Evolutionary conservation across 495 filamentous ascomycete species (phyloP), one percentile per base, ranked within the genome.

Genomic region (Neurospora tetraspora): DNA sequence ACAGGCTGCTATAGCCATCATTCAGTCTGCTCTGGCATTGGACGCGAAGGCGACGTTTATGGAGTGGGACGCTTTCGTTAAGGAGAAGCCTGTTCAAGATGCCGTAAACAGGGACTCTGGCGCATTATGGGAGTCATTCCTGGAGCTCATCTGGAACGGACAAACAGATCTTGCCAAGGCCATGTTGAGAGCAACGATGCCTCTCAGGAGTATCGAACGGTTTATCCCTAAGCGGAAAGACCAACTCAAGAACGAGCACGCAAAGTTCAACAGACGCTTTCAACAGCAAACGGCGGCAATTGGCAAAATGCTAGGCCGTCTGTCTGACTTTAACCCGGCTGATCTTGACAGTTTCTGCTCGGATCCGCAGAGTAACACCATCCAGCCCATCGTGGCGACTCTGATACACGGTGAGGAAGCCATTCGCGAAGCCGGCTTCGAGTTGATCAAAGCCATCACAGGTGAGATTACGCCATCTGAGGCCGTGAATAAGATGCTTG

Each of bases 391-490:
- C 69, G 85, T 94, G 18, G 86, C 90, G 6, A 84, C 90, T 5
- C 86, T 96, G 9, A 90, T 93, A 84, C 72, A 90, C 87, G 74
- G 84, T 36, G 89, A 95, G 71, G 80, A 89, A 7, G 85, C 88
- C 69, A 89, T 92, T 69, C 91, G 91, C 71, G 89, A 92, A 77
- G 90, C 91, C 31, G 88, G 91, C 5, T 85, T 95, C 5, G 91
- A 93, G 73, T 81, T 97, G 39, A 88, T 96, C 74, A 97, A 96
- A 77, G 88, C 88, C 53, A 85, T 93, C 42, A 95, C 92, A 73
- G 86, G 85, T 7, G 88, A 95, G 77, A 86, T 85, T 69, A 86
- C 85, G 72, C 90, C 92, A 65, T 85, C 88, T 71, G 93, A 94
- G 71, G 93, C 94, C 1, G 87, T 98, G 42, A 87, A 87, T 36